Conservation (phyloP, 192 early-diverging fungal species). For the Glomus cerebriforme region DNA sequence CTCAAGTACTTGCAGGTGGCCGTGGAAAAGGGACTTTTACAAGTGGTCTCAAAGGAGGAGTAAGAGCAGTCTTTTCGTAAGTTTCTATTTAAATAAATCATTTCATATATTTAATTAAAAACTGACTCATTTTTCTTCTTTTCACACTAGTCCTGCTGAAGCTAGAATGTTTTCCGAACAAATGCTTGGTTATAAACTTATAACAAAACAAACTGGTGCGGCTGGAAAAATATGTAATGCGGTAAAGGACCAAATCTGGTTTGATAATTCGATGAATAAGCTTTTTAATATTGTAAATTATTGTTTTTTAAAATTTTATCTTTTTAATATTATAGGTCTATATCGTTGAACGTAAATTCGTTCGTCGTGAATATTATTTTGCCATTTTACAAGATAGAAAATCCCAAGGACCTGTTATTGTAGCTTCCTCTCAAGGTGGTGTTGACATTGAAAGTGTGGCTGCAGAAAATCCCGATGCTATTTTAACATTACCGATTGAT, state of each 20-base stretch:
- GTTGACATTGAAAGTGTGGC: conserved; percentile 98
- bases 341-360: conserved; percentile 95
- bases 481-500: conserved; percentile 89
- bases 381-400: conserved; percentile 97
- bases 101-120: conserved; percentile 23
- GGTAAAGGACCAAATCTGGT: conserved; percentile 35
- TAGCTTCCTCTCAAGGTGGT: conserved; percentile 96
- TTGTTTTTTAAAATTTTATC: not conserved
- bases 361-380: conserved; percentile 98
- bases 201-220: conserved; percentile 98
- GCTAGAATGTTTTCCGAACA: conserved; percentile 85
- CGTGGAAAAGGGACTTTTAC: conserved; percentile 98
- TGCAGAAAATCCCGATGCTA: conserved; percentile 93
- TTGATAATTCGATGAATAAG: not conserved
- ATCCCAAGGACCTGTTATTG: conserved; percentile 91
- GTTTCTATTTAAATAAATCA: conserved; percentile 31
- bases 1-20: conserved; percentile 96
- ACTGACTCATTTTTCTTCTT: not conserved
- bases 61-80: conserved; percentile 89
- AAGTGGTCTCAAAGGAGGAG: conserved; percentile 95
- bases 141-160: conserved; percentile 86
- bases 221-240: conserved; percentile 92
- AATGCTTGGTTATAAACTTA: conserved; percentile 97
- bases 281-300: not conserved
- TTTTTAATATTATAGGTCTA: conserved; percentile 59